These are phyloP conservation scores for Agaricus sinodeliciosus DNA, from an alignment of 768 basidiomycete species.

Conservation along the genomic window DNA sequence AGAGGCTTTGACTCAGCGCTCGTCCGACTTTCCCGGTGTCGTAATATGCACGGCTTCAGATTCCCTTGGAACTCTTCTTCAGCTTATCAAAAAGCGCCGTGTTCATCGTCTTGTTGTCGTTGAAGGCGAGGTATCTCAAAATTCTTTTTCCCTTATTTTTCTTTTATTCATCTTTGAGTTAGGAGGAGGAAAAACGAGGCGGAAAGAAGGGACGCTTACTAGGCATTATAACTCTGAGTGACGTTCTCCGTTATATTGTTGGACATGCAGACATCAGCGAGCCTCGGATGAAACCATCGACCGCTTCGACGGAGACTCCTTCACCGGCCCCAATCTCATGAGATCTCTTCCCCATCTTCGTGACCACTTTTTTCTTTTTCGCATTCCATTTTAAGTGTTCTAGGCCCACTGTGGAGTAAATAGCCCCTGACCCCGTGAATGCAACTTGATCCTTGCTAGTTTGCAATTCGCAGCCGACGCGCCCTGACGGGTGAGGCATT, in stretches of 20 bases:
- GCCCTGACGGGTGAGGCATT: too few relatives aligned
- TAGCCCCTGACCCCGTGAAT: neutral
- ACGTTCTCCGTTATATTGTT: conserved; percentile 81
- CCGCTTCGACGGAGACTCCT: neutral
- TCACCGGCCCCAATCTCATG: neutral
- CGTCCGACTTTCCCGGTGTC: conserved; percentile 93
- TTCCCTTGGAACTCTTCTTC: conserved; percentile 83
- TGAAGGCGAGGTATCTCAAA: conserved; percentile 67
- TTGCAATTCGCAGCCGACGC: too few relatives aligned
- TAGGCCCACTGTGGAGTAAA: neutral
- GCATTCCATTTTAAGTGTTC: too few relatives aligned
- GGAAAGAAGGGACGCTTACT: conserved; percentile 79
- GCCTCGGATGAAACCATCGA: conserved; percentile 19
- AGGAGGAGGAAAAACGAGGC: conserved; percentile 78
- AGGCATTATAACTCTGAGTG: conserved; percentile 84
- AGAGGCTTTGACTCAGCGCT: conserved; percentile 87
- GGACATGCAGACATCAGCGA: conserved; percentile 44
- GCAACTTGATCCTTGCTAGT: neutral
- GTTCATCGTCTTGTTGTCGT: conserved; percentile 95
- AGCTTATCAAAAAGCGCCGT: conserved; percentile 87
- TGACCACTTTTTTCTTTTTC: too few relatives aligned
- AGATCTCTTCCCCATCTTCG: neutral
- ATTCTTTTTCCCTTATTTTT: neutral
- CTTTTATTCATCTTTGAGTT: conserved; percentile 1
- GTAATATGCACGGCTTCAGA: conserved; percentile 93